phyloP scores from a whole-genome alignment of 2,329 filamentous ascomycete genomes.

The Elsinoe arachidis region DNA sequence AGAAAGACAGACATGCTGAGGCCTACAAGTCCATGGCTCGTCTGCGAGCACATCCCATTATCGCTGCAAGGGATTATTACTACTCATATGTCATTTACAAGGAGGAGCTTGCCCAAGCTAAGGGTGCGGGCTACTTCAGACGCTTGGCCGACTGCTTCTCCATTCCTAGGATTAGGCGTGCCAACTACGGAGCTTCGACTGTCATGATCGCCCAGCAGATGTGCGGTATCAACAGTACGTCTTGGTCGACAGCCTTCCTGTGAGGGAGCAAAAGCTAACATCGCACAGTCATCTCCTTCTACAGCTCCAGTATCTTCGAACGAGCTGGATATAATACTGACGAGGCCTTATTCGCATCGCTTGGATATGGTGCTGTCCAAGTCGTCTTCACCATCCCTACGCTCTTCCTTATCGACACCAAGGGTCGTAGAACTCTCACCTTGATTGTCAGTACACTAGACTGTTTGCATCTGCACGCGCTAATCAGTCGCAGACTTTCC shows the following conservation, averaged over 20 bases:
- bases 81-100: slow-evolving; percentile 20
- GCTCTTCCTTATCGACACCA: slow-evolving; percentile 43
- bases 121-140: slow-evolving; percentile 32
- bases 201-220: slow-evolving; percentile 47
- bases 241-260: not conserved
- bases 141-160: slow-evolving; percentile 38
- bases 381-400: slow-evolving; percentile 52
- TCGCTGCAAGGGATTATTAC: slow-evolving; percentile 26
- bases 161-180: slow-evolving; percentile 24
- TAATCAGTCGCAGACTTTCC: slow-evolving; percentile 32
- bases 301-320: slow-evolving; percentile 18
- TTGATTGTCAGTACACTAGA: not conserved
- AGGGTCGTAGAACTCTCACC: slow-evolving; percentile 24
- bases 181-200: slow-evolving; percentile 24
- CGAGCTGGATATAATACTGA: slow-evolving; percentile 22
- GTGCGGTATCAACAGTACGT: slow-evolving; percentile 38
- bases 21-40: slow-evolving; percentile 38
- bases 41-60: slow-evolving; percentile 23
- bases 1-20: slow-evolving; percentile 33
- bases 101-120: slow-evolving; percentile 23
- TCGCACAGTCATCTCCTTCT: slow-evolving; percentile 16
- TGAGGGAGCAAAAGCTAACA: not conserved
- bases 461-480: not conserved
- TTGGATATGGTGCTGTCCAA: slow-evolving; percentile 51
- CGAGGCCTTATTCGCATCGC: slow-evolving; percentile 43